Conservation (phyloP, 768 basidiomycete genomes). For the Podaxis pistillaris region DNA sequence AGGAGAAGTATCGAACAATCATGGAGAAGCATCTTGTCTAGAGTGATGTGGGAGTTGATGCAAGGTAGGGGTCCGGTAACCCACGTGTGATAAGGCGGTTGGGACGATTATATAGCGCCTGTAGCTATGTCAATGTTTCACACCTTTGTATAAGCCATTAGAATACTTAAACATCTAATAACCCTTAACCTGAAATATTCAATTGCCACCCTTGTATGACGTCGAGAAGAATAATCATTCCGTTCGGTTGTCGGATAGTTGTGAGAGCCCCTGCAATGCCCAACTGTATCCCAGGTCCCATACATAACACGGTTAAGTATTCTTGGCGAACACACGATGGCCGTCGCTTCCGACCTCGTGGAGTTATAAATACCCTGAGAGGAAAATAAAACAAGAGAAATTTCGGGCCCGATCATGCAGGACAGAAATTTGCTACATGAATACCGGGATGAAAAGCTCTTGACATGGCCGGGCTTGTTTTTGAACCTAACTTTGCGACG, state of each 20-base stretch:
- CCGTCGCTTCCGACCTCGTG: background rate
- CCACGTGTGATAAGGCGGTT: background rate
- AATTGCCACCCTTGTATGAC: background rate
- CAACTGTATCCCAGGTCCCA: too few relatives aligned
- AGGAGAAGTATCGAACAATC: constrained; percentile 37
- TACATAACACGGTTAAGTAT: background rate
- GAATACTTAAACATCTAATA: too few relatives aligned
- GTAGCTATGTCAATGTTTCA: too few relatives aligned
- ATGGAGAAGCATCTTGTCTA: constrained; percentile 10
- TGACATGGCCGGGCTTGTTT: background rate
- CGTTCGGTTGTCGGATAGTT: background rate
- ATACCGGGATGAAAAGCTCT: background rate
- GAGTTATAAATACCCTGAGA: background rate
- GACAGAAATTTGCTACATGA: background rate
- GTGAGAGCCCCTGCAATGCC: background rate
- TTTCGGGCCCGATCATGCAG: background rate
- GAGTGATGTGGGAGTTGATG: background rate
- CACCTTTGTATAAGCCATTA: too few relatives aligned
- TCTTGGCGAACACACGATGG: background rate
- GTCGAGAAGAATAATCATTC: background rate
- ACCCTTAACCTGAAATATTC: too few relatives aligned
- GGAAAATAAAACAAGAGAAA: background rate
- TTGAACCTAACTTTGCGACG: background rate
- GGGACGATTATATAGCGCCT: background rate
- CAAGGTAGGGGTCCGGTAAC: background rate